A percentile compares a stretch with the other conserved stretches of the same genome.
phyloP scores from a whole-genome alignment of 306 rosid genomes.

The Myrica gale region DNA sequence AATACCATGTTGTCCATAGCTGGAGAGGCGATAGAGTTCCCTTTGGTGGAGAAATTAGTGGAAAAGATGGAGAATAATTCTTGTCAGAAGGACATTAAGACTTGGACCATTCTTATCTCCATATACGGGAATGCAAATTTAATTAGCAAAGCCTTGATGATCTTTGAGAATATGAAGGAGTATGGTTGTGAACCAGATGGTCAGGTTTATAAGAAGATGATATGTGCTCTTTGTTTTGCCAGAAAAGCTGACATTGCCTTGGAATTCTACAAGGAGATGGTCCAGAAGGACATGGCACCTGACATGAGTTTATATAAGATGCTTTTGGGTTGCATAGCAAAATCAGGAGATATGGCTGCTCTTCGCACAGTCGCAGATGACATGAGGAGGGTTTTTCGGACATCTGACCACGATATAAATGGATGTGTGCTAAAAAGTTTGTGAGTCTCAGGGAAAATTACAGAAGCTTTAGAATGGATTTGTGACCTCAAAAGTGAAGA shows the following conservation, averaged over 20 bases:
- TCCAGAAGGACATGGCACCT: slow-evolving; percentile 52
- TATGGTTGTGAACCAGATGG: slow-evolving; percentile 65
- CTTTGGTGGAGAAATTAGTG: slow-evolving; percentile 58
- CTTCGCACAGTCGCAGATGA: slow-evolving; percentile 59
- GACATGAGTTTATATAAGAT: slow-evolving; percentile 47
- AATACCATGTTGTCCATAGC: slow-evolving; percentile 69
- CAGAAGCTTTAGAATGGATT: slow-evolving; percentile 74
- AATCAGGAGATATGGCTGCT: slow-evolving; percentile 56
- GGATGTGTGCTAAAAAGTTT: slow-evolving; percentile 60
- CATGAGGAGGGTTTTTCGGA: slow-evolving; percentile 53
- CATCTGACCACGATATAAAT: slow-evolving; percentile 44
- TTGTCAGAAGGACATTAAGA: slow-evolving; percentile 54
- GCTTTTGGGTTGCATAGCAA: slow-evolving; percentile 59
- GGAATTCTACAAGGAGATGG: slow-evolving; percentile 85
- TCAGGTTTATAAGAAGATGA: slow-evolving; percentile 50
- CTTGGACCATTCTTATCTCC: slow-evolving; percentile 80
- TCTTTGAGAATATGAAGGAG: slow-evolving; percentile 57
- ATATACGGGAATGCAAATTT: slow-evolving; percentile 63
- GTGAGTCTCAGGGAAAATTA: slow-evolving; percentile 67
- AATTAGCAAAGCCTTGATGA: slow-evolving; percentile 57
- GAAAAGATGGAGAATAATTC: slow-evolving; percentile 61
- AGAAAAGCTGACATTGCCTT: slow-evolving; percentile 72
- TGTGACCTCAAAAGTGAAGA: slow-evolving; percentile 68
- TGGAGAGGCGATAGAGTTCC: slow-evolving; percentile 71
- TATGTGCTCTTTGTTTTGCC: slow-evolving; percentile 54